phyloP scores from a whole-genome alignment of 257 asterid species.

The Solanum piurae region DNA sequence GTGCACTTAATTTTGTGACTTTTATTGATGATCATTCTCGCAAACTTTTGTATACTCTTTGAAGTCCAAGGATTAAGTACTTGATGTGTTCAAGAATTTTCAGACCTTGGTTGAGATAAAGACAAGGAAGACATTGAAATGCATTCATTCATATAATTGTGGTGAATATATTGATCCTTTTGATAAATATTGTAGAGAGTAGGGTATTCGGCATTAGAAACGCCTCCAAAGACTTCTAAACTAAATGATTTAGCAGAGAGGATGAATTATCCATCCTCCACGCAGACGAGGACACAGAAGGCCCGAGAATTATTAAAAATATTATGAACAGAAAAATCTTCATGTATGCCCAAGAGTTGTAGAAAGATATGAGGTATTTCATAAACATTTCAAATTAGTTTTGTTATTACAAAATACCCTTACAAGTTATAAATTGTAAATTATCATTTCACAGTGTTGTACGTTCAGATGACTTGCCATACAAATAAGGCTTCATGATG shows the following conservation, averaged over 20 bases:
- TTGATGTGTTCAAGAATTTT: background rate
- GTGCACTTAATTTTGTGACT: background rate
- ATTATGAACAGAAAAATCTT: no score
- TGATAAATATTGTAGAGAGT: background rate
- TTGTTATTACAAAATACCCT: no score
- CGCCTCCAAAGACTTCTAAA: background rate
- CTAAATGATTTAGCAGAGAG: background rate
- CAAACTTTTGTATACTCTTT: no score
- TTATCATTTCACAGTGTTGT: no score
- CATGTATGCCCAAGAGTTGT: no score
- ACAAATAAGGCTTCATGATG: no score
- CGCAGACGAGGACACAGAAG: no score
- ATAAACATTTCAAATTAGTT: no score
- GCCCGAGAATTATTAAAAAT: no score
- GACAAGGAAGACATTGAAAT: background rate
- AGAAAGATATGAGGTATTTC: no score
- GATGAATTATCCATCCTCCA: background rate
- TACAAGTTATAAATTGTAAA: no score
- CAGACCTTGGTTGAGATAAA: background rate
- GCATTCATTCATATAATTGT: background rate
- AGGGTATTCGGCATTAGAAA: background rate
- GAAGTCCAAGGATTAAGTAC: background rate
- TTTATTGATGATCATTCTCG: background rate
- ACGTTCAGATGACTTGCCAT: no score
- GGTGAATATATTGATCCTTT: background rate